Evolutionary conservation across 768 basidiomycete genomes (phyloP).

Genomic region (Leccinum subgranulosum): DNA sequence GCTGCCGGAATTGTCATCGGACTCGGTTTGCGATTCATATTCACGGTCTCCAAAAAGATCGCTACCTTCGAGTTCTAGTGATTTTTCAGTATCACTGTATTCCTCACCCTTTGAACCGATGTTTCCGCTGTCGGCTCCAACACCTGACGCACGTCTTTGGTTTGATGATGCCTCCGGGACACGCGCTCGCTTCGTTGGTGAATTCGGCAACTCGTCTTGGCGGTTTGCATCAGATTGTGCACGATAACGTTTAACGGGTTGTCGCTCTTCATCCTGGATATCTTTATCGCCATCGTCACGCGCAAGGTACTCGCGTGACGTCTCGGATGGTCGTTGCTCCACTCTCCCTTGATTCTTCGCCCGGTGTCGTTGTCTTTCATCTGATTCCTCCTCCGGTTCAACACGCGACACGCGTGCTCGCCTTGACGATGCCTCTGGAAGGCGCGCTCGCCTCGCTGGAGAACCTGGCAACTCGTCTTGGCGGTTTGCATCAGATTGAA

Average conservation of each 20-base stretch:
- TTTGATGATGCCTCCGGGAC: neutral
- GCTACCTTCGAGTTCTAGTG: constrained; percentile 10
- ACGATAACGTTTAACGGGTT: constrained; percentile 16
- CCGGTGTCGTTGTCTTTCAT: constrained; percentile 1
- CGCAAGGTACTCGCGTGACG: neutral
- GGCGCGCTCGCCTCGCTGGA: constrained; percentile 1
- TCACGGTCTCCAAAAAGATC: constrained; percentile 24
- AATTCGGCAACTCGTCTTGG: neutral
- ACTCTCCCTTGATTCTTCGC: neutral
- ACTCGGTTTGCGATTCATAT: neutral
- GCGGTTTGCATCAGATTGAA: constrained; percentile 4
- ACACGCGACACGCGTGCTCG: neutral
- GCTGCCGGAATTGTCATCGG: constrained; percentile 1
- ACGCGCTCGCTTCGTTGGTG: constrained; percentile 12
- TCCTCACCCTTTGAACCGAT: neutral
- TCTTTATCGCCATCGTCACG: constrained; percentile 6
- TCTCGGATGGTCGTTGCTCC: neutral
- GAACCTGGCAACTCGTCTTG: neutral
- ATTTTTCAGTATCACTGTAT: neutral
- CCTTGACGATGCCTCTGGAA: neutral
- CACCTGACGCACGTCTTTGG: neutral
- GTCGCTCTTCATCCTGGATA: neutral
- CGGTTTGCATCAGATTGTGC: constrained; percentile 4
- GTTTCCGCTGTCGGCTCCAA: neutral
- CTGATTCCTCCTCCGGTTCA: neutral